A percentile compares a stretch with the other conserved stretches of the same genome.
phyloP scores from a whole-genome alignment of 164 flowering plant species.

The Umbilicus rupestris region DNA sequence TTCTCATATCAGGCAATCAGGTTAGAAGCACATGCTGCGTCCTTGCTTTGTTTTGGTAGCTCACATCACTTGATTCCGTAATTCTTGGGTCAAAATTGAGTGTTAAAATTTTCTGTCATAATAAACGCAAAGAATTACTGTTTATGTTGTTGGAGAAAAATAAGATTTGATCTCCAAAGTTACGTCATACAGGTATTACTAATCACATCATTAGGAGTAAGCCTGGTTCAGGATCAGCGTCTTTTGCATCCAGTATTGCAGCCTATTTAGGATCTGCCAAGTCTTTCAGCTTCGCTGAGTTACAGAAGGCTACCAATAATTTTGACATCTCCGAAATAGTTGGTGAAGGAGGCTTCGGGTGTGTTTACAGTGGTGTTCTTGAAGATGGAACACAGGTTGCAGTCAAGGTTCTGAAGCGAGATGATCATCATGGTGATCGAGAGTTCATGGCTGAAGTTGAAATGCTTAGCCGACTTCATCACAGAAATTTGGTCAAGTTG shows the following conservation, averaged over 20 bases:
- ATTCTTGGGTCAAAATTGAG: not conserved
- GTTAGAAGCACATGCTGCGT: conserved; percentile 12
- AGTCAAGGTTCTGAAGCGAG: conserved; percentile 58
- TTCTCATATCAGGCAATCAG: conserved; percentile 28
- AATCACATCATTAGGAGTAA: conserved; percentile 18
- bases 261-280: conserved; percentile 41
- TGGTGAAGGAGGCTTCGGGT: conserved; percentile 78
- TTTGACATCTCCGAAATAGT: conserved; percentile 38
- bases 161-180: conserved; percentile 4
- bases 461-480: conserved; percentile 68
- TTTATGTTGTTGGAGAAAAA: not conserved
- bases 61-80: not conserved
- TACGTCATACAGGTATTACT: conserved; percentile 19
- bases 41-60: not conserved
- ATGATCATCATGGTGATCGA: conserved; percentile 42
- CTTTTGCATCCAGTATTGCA: conserved; percentile 25
- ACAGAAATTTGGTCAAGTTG: conserved; percentile 52
- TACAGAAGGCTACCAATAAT: conserved; percentile 42
- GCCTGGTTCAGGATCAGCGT: conserved; percentile 26
- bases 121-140: not conserved
- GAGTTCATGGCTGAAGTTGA: conserved; percentile 69
- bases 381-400: conserved; percentile 60
- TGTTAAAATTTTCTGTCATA: not conserved
- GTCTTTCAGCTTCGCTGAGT: conserved; percentile 30
- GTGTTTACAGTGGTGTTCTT: conserved; percentile 48